Percentiles rank a stretch among this genome's conserved stretches.
Evolutionary conservation across 176 grass and related monocot genomes (phyloP).

Genomic region (Oryza brachyantha): DNA sequence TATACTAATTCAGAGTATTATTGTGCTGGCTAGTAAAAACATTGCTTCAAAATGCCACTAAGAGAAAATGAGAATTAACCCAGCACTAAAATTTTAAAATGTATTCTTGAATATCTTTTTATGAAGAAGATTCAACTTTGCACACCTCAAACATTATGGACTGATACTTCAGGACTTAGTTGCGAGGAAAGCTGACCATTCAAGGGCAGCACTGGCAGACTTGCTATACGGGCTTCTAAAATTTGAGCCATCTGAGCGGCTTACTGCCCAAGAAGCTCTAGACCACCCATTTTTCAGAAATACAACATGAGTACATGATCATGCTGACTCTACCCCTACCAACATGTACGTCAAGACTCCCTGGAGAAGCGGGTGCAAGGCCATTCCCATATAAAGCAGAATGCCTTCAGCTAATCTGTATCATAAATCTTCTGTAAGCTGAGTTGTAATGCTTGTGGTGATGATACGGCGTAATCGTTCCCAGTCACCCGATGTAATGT

Average conservation of each 20-base stretch:
- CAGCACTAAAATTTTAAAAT: background rate
- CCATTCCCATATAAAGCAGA: background rate
- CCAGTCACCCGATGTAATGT: slow-evolving; percentile 31
- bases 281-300: slow-evolving; percentile 81
- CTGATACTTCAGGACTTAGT: slow-evolving; percentile 63
- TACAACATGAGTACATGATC: slow-evolving; percentile 27
- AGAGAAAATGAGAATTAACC: background rate
- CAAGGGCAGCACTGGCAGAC: slow-evolving; percentile 42
- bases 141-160: slow-evolving; percentile 8
- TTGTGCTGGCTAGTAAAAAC: background rate
- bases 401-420: slow-evolving; percentile 21
- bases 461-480: background rate
- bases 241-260: slow-evolving; percentile 78
- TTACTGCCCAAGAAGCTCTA: slow-evolving; percentile 76
- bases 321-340: slow-evolving; percentile 5
- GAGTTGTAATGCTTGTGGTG: slow-evolving; percentile 14
- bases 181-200: slow-evolving; percentile 56
- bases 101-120: background rate
- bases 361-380: background rate
- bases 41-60: background rate
- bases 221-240: slow-evolving; percentile 63
- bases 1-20: background rate
- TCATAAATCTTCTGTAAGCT: slow-evolving; percentile 16
- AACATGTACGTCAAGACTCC: background rate
- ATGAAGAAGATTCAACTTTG: background rate